Base-by-base conservation (phyloP, 2,329 filamentous ascomycete species). In the Eutypella sp. region DNA sequence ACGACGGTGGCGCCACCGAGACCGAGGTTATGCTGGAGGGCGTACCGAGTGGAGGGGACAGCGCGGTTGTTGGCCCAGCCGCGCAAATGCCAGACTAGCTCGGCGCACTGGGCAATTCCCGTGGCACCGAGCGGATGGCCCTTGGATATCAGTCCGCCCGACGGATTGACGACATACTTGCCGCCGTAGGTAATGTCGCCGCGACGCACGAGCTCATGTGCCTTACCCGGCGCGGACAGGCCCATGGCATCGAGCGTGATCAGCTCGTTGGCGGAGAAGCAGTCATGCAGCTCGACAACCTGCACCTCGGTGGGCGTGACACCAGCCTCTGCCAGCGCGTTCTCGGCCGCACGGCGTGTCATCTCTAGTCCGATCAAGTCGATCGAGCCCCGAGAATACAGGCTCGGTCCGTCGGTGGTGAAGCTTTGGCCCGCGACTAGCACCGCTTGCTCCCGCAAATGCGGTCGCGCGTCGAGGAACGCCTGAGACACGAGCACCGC, bases 261-360 rank as follows among this genome's bases (percentile, higher is more conserved):
- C 85, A 97, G 87, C 74, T 97, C 89, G 66, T 97, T 97, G 22
- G 92, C 84, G 16, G 84, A 90, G 78, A 97, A 97, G 73, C 93
- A 97, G 72, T 97, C 93, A 69, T 97, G 93, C 49, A 97, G 75
- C 72, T 97, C 92, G 61, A 89, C 90, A 15, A 97, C 87, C 60
- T 85, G 82, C 52, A 92, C 78, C 54, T 95, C 87, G 27, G 72
- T 67, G 0, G 87, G 71, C 2, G 82, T 76, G 49, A 87, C 72
- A 19, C 80, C 78, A 0, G 90, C 89, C 69, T 97, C 87, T 25
- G 70, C 73, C 51, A 87, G 73, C n/a, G 92, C 92, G 1, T 74
- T 71, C 49, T 74, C 68, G 7, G 81, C 84, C 0, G 92, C 92
- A 46, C 75, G 71, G 61, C 82, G 76, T 15, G 82, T 84, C 92